Evolutionary conservation across 805 yeast genomes (phyloP), one percentile per base, ranked within the genome.

Genomic region (Grigorovia transvaalensis): DNA sequence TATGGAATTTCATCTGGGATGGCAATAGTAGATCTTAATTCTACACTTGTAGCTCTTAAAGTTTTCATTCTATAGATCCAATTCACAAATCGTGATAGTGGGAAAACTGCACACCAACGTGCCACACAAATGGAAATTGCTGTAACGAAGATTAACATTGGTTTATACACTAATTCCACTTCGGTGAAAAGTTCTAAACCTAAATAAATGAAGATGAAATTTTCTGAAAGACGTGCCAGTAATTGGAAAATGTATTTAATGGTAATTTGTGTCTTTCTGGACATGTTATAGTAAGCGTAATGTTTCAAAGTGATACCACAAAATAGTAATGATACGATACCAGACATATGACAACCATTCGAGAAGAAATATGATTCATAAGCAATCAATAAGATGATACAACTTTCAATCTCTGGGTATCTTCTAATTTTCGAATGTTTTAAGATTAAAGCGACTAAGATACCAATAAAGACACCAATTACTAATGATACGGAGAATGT

Each of bases 271-370:
- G 98, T 88, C 61, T 98, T 78, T 68, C 98, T 78, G 5, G 97
- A 88, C 99, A 93, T 93, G 70, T 91, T 95, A 71, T 80, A 93
- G 71, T 90, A 90, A 15, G 98, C 99, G 65, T 93, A 93, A 69
- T 95, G 98, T 67, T 91, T 93, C 66, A 93, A 73, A 1, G 99
- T 91, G 56, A 93, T 93, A 51, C 99, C 99, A 67, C 97, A 91
- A 71, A 93, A 93, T 57, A 93, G 71, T 57, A 93, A 74, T 1
- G 97, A 89, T 7, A 91, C 98, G 57, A 91, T 91, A 46, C 99
- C 99, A 6, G 98, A 90, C 99, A 93, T 93, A 67, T 95, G 99
- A 61, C 98, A 95, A 48, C 99, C 99, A 64, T 93, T 93, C 45
- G 98, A 90, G 69, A 93, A 93, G 74, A 93, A 93, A 69, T 93